These are phyloP conservation scores for Daldinia eschscholtzii DNA, from an alignment of 2,329 filamentous ascomycete species.

Conservation along the genomic window DNA sequence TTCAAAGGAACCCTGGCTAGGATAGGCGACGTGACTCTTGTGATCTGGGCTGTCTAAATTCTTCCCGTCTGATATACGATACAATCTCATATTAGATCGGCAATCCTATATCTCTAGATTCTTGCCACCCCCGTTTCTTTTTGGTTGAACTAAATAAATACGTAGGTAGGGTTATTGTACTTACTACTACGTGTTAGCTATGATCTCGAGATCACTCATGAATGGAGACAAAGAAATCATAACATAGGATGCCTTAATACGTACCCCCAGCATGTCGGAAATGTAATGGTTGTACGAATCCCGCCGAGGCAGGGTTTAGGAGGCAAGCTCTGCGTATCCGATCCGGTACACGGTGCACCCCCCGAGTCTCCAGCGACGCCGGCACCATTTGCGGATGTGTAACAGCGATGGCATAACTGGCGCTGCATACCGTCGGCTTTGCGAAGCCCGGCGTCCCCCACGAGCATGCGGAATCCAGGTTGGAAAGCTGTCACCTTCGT, in stretches of 20 bases:
- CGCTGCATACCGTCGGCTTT: slow-evolving; percentile 45
- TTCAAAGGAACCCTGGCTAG: slow-evolving; percentile 50
- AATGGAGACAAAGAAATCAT: too few relatives aligned
- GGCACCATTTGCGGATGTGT: slow-evolving; percentile 35
- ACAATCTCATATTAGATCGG: too few relatives aligned
- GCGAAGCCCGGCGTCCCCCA: slow-evolving; percentile 55
- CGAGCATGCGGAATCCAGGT: slow-evolving; percentile 61
- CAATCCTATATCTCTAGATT: too few relatives aligned
- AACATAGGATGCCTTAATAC: too few relatives aligned
- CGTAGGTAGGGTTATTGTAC: too few relatives aligned
- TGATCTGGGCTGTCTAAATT: slow-evolving; percentile 63
- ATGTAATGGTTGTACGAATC: slow-evolving; percentile 64
- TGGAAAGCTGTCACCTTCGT: slow-evolving; percentile 59
- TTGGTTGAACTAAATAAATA: too few relatives aligned
- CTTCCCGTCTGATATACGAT: slow-evolving; percentile 55
- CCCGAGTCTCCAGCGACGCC: slow-evolving; percentile 47
- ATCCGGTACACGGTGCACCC: slow-evolving; percentile 51
- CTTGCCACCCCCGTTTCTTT: too few relatives aligned
- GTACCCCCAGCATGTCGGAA: slow-evolving; percentile 65
- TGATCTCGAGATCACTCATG: too few relatives aligned
- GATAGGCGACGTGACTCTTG: slow-evolving; percentile 65
- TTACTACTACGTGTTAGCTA: too few relatives aligned
- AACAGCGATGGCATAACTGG: slow-evolving; percentile 57
- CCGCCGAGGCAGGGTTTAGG: slow-evolving; percentile 62
- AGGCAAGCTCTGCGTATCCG: slow-evolving; percentile 63